phyloP scores from a whole-genome alignment of 768 basidiomycete genomes.

The Hortiboletus flavorubellus region DNA sequence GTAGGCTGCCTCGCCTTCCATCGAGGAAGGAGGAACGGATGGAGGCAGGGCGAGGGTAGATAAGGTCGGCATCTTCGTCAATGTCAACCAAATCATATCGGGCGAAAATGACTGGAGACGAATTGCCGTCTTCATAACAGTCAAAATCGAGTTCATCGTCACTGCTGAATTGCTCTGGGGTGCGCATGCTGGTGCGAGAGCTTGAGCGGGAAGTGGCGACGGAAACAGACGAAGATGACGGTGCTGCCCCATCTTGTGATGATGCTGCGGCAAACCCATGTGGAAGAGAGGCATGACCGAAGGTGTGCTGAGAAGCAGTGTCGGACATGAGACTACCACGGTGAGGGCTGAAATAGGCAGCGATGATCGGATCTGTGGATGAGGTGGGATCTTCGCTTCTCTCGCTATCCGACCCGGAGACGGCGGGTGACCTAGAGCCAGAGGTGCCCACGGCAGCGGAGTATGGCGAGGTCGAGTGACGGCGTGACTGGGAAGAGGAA shows the following conservation, averaged over 20 bases:
- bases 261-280: constrained; percentile 20
- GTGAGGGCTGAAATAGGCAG: constrained; percentile 15
- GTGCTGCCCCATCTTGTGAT: constrained; percentile 29
- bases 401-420: constrained; percentile 29
- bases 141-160: constrained; percentile 47
- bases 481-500: constrained; percentile 16
- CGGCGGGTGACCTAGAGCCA: constrained; percentile 4
- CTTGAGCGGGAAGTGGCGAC: constrained; percentile 36
- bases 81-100: constrained; percentile 39
- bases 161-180: constrained; percentile 41
- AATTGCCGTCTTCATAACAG: constrained; percentile 35
- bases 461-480: constrained; percentile 4
- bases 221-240: constrained; percentile 44
- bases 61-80: constrained; percentile 29
- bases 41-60: constrained; percentile 25
- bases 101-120: constrained; percentile 39
- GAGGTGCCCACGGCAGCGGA: not conserved
- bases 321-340: constrained; percentile 34
- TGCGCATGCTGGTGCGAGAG: constrained; percentile 32
- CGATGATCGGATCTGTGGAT: constrained; percentile 31
- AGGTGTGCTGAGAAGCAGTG: constrained; percentile 47
- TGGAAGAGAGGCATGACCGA: constrained; percentile 40
- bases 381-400: constrained; percentile 37
- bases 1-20: constrained; percentile 51
- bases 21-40: constrained; percentile 18